Evolutionary conservation across 495 filamentous ascomycete species (phyloP).

Genomic region (Aspergillus campestris): DNA sequence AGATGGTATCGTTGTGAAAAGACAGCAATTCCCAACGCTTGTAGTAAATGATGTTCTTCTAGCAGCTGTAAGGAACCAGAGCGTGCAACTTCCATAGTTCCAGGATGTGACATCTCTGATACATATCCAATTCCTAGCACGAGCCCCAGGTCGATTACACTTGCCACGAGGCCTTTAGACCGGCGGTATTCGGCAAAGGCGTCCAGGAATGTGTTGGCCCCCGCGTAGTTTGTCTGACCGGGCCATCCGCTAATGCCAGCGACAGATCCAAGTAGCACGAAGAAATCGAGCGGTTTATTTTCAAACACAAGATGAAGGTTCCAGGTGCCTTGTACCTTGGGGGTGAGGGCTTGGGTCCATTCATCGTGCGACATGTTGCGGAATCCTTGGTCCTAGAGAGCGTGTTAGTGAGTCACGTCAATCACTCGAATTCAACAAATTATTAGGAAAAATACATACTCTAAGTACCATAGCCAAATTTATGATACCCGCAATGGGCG

Average conservation of each 20-base stretch:
- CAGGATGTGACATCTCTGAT: slow-evolving; percentile 6
- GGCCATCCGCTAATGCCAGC: slow-evolving; percentile 20
- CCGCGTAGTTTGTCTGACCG: slow-evolving; percentile 32
- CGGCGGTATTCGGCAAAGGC: slow-evolving; percentile 24
- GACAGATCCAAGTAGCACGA: slow-evolving; percentile 30
- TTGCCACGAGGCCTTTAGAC: slow-evolving; percentile 14
- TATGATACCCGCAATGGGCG: slow-evolving; percentile 19
- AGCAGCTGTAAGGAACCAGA: slow-evolving; percentile 5
- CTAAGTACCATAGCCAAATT: slow-evolving; percentile 24
- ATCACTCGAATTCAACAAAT: too few species aligned
- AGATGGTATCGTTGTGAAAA: background rate
- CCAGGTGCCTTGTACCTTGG: slow-evolving; percentile 38
- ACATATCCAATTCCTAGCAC: slow-evolving; percentile 24
- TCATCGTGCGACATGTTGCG: slow-evolving; percentile 33
- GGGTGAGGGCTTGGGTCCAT: slow-evolving; percentile 21
- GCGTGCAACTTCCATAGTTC: background rate
- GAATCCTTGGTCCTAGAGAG: slow-evolving; percentile 17
- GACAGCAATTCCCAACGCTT: background rate
- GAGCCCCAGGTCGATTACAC: slow-evolving; percentile 19
- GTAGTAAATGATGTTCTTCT: slow-evolving; percentile 1
- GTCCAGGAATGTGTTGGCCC: slow-evolving; percentile 28
- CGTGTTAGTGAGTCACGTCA: too few species aligned
- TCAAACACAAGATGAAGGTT: slow-evolving; percentile 46
- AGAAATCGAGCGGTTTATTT: slow-evolving; percentile 31
- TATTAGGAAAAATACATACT: background rate